Conservation (phyloP, 805 yeast genomes). For the Komagataella kurtzmanii region DNA sequence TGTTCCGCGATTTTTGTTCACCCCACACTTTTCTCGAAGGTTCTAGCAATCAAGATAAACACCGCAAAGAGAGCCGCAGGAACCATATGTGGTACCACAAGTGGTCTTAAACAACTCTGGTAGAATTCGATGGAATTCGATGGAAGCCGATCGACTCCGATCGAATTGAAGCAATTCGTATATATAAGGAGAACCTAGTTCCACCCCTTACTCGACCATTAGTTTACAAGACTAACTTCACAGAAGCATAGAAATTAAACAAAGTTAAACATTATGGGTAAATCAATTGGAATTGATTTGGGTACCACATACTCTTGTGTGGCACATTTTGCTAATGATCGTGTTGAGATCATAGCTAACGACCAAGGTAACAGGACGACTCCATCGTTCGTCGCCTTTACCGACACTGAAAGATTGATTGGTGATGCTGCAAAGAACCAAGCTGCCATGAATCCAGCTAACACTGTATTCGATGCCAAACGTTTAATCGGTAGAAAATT, state of each 20-base stretch:
- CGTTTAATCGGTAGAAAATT: slow-evolving; percentile 89
- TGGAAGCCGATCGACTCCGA: not conserved
- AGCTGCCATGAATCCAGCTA: slow-evolving; percentile 84
- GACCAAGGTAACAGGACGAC: slow-evolving; percentile 98
- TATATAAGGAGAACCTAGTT: not conserved
- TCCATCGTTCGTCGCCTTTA: slow-evolving; percentile 92
- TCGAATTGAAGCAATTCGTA: not conserved
- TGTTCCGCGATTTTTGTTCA: not conserved
- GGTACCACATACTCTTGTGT: slow-evolving; percentile 92
- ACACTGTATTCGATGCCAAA: slow-evolving; percentile 85
- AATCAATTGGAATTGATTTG: slow-evolving; percentile 62
- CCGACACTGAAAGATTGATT: slow-evolving; percentile 82
- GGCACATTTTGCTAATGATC: slow-evolving; percentile 81
- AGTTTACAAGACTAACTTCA: not conserved
- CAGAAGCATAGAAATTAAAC: not conserved
- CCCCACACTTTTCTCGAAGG: not conserved
- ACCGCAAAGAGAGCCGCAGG: not conserved
- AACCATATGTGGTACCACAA: not conserved
- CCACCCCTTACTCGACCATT: not conserved
- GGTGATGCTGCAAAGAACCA: slow-evolving; percentile 98
- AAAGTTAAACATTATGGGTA: slow-evolving; percentile 11
- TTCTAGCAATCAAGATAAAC: not conserved
- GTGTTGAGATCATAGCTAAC: slow-evolving; percentile 91
- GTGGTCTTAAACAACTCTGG: not conserved
- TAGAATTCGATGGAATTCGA: not conserved